Conservation (phyloP, 2,329 filamentous ascomycete species). For the Ophiostoma pallidulum region DNA sequence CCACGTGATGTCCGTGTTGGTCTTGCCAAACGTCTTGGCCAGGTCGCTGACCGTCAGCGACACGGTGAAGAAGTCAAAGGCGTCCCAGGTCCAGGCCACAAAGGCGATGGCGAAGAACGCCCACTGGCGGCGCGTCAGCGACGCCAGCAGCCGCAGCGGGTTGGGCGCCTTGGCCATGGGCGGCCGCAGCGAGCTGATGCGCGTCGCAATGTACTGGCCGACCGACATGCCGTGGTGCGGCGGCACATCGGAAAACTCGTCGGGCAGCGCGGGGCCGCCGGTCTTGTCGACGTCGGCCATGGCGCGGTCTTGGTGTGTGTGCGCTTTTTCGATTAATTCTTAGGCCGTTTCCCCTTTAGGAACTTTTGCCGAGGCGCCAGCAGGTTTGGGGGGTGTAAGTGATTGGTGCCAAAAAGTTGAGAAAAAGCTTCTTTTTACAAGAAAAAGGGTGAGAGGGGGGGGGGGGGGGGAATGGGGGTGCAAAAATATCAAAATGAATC, state of each 20-base stretch:
- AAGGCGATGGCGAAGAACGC: conserved; percentile 68
- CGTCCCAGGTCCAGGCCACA: conserved; percentile 43
- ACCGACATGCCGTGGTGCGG: conserved; percentile 41
- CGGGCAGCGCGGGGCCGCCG: background rate
- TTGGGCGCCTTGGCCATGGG: conserved; percentile 52
- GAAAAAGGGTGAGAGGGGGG: too few relatives aligned
- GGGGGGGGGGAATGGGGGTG: too few relatives aligned
- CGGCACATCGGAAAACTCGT: conserved; percentile 23
- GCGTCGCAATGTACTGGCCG: conserved; percentile 39
- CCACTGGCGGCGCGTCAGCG: conserved; percentile 59
- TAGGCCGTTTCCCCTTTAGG: conserved; percentile 8
- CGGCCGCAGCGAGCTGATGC: conserved; percentile 47
- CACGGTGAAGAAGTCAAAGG: conserved; percentile 56
- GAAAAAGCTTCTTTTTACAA: too few relatives aligned
- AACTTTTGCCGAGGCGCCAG: conserved; percentile 1
- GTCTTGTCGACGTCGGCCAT: conserved; percentile 19
- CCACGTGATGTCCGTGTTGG: conserved; percentile 59
- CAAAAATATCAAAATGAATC: too few relatives aligned
- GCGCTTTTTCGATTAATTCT: background rate
- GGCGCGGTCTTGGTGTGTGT: background rate
- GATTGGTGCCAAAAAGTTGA: background rate
- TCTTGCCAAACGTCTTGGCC: conserved; percentile 37
- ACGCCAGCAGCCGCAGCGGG: conserved; percentile 57
- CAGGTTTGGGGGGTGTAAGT: conserved; percentile 10
- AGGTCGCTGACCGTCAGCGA: conserved; percentile 70